phyloP scores from a whole-genome alignment of 208 protist species.

The Trypanosoma platydactyli region DNA sequence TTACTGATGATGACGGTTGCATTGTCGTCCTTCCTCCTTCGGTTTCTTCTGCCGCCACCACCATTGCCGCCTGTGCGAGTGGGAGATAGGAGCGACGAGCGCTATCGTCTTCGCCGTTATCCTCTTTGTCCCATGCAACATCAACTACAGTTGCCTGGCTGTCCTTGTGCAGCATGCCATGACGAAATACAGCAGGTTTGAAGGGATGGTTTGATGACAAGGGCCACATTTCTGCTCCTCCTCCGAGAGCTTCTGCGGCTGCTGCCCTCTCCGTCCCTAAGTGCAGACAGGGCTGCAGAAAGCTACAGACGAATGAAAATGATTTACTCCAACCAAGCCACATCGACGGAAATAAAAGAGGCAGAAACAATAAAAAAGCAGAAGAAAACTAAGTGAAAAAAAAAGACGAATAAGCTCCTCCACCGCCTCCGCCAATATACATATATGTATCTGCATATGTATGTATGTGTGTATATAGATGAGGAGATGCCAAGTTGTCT shows the following conservation, averaged over 20 bases:
- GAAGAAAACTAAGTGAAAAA: slow-evolving; percentile 8
- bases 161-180: slow-evolving; percentile 5
- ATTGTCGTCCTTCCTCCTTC: too few relatives aligned
- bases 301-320: slow-evolving; percentile 12
- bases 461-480: not conserved
- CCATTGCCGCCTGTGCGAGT: not conserved
- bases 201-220: slow-evolving; percentile 2
- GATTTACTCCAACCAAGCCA: too few relatives aligned
- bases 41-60: not conserved
- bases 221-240: not conserved
- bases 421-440: too few relatives aligned
- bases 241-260: not conserved
- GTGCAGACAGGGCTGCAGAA: not conserved
- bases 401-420: not conserved
- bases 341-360: not conserved
- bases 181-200: slow-evolving; percentile 22
- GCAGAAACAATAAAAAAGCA: slow-evolving; percentile 13
- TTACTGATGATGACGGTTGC: too few relatives aligned
- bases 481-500: not conserved
- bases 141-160: not conserved
- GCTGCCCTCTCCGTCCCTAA: not conserved
- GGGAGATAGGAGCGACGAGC: not conserved
- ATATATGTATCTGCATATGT: too few relatives aligned
- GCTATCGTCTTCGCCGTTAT: not conserved
- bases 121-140: not conserved